phyloP scores from a whole-genome alignment of 441 rosid genomes.

The Kokia cookei region DNA sequence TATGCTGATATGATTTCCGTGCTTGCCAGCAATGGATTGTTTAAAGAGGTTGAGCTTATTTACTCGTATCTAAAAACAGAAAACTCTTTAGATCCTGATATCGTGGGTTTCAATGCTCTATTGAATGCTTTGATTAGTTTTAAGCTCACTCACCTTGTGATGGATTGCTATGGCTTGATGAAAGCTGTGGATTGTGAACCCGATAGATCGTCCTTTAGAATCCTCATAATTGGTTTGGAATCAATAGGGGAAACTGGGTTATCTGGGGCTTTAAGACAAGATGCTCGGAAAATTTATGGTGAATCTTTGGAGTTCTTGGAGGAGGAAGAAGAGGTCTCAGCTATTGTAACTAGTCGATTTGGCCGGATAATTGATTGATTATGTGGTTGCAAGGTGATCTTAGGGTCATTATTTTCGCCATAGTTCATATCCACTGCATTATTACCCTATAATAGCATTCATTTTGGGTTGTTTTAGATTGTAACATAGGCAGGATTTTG shows the following conservation, averaged over 20 bases:
- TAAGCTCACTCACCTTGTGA: slow-evolving; percentile 33
- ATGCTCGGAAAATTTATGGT: slow-evolving; percentile 55
- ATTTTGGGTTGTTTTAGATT: neutral
- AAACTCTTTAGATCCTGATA: slow-evolving; percentile 39
- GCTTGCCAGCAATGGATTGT: slow-evolving; percentile 43
- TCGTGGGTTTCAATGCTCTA: slow-evolving; percentile 46
- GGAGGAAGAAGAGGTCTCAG: slow-evolving; percentile 31
- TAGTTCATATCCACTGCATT: neutral
- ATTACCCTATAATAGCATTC: neutral
- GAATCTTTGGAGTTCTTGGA: slow-evolving; percentile 46
- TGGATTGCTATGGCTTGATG: slow-evolving; percentile 62
- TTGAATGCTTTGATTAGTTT: slow-evolving; percentile 39
- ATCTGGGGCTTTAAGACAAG: slow-evolving; percentile 42
- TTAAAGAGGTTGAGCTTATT: slow-evolving; percentile 38
- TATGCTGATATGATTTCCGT: slow-evolving; percentile 54
- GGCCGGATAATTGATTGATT: neutral
- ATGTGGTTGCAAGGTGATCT: neutral
- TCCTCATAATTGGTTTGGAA: slow-evolving; percentile 55
- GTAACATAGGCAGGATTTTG: neutral
- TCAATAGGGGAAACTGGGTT: slow-evolving; percentile 34
- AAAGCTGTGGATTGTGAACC: slow-evolving; percentile 61
- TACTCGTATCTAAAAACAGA: slow-evolving; percentile 42
- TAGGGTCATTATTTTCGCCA: neutral
- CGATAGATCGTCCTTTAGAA: slow-evolving; percentile 48
- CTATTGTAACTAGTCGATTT: neutral